Percentiles rank a stretch among this genome's conserved stretches.
Evolutionary conservation across 2,329 filamentous ascomycete genomes (phyloP).

Genomic region (Arthrobotrys sphaeroides): DNA sequence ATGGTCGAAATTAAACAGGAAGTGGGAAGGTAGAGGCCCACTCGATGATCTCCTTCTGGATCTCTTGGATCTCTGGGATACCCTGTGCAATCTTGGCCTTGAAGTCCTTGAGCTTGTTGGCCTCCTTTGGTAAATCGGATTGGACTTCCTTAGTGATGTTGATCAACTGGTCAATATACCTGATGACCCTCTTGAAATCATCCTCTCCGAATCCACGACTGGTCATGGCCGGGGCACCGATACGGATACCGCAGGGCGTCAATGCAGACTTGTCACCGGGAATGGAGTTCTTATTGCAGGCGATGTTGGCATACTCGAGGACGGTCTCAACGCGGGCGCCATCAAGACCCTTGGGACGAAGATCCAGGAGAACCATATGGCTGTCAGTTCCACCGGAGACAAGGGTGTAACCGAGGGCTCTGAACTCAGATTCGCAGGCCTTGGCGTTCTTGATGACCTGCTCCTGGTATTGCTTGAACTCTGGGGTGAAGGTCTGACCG

Average conservation of each 20-base stretch:
- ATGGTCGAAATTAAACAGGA: conserved; percentile 69
- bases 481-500: conserved; percentile 87
- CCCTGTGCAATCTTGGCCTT: conserved; percentile 86
- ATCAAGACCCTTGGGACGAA: conserved; percentile 85
- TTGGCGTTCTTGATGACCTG: conserved; percentile 94
- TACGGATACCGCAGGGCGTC: conserved; percentile 91
- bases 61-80: conserved; percentile 80
- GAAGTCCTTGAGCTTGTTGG: conserved; percentile 99
- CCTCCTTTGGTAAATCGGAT: conserved; percentile 85
- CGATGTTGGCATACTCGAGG: conserved; percentile 97
- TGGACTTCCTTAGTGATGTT: conserved; percentile 91
- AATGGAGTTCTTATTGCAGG: conserved; percentile 99
- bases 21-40: conserved; percentile 95
- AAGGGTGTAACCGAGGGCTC: conserved; percentile 89
- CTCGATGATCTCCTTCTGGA: conserved; percentile 86
- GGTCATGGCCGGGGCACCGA: conserved; percentile 97
- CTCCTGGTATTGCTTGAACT: conserved; percentile 94
- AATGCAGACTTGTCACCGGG: conserved; percentile 97
- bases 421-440: conserved; percentile 83
- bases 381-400: conserved; percentile 96
- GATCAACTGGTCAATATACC: conserved; percentile 88
- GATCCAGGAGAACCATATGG: conserved; percentile 94
- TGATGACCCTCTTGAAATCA: conserved; percentile 89
- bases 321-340: conserved; percentile 95
- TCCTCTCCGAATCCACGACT: conserved; percentile 90